Evolutionary conservation across 768 basidiomycete genomes (phyloP), one percentile per base, ranked within the genome.

Genomic region (Mycena crocata): DNA sequence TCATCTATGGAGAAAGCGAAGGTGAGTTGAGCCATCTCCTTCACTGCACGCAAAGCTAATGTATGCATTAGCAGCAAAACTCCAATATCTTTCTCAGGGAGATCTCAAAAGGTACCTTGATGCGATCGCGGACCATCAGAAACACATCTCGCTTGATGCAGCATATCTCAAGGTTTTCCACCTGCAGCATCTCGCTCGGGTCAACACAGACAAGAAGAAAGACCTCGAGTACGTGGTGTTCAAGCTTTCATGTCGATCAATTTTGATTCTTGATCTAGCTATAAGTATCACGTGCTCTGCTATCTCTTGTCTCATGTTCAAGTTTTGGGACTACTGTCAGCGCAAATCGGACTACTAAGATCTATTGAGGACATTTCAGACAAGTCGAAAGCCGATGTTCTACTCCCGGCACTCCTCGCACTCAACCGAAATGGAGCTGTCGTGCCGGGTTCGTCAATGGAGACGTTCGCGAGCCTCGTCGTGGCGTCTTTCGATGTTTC

Each of bases 221-320:
- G 82, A 84, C 50, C 66, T 76, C 1, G 82, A 83, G 88, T 91
- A 71, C 71, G 88, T 81, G n/a, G 49, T 58, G 57, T 46, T 32
- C n/a, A n/a, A n/a, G n/a, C 26, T 32, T 59, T 39, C 4, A 32
- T 45, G 5, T 48, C 35, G 9, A 31, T 40, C 17, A 44, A 23
- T 56, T 26, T 54, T 67, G 10, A 70, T 31, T 9, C 35, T 48
- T 31, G 24, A 56, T 61, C 28, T 62, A 94, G 94, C 59, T 89
- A 90, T 76, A 93, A 89, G 73, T 86, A 86, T 66, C 86, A 89
- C 15, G 80, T 96, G 45, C 73, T 93, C 44, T 94, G 91, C 73
- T 95, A 86, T 76, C 76, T 98, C 0, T 79, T 93, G 8, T 96
- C 96, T 2, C 96, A 98, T 75, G 82, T 92, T 68, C 84, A 85